These are phyloP conservation scores for Excoecaria cochinchinensis DNA, from an alignment of 345 rosid genomes.

Conservation along the genomic window DNA sequence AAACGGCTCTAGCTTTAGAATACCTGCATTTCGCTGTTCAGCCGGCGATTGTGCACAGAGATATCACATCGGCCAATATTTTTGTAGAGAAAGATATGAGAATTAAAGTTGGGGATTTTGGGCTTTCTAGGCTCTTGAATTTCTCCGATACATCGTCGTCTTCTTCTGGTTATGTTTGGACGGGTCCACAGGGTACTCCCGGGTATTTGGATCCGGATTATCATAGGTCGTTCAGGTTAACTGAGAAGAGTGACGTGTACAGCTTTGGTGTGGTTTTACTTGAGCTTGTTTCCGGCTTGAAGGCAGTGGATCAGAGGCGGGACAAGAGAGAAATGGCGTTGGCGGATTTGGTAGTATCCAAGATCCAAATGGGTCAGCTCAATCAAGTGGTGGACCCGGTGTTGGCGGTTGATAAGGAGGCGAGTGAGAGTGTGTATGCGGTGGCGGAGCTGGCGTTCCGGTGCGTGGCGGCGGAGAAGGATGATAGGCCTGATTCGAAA, in stretches of 20 bases:
- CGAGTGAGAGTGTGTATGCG: constrained; percentile 52
- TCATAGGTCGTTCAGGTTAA: constrained; percentile 80
- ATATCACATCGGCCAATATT: constrained; percentile 76
- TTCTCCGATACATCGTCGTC: constrained; percentile 46
- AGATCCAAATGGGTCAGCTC: constrained; percentile 73
- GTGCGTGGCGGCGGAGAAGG: constrained; percentile 89
- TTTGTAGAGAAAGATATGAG: constrained; percentile 84
- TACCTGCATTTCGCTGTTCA: constrained; percentile 65
- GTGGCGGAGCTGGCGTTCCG: constrained; percentile 90
- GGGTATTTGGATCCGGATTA: constrained; percentile 93
- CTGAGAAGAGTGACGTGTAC: constrained; percentile 90
- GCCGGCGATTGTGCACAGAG: constrained; percentile 83
- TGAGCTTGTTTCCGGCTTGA: constrained; percentile 80
- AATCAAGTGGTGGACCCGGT: constrained; percentile 67
- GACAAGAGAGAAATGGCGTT: constrained; percentile 78
- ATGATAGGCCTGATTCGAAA: constrained; percentile 78
- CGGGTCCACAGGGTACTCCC: constrained; percentile 96
- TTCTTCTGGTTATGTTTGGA: constrained; percentile 63
- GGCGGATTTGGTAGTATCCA: constrained; percentile 78
- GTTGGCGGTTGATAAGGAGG: constrained; percentile 38
- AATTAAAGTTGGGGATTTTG: constrained; percentile 84
- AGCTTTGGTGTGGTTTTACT: constrained; percentile 82
- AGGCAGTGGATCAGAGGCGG: constrained; percentile 80
- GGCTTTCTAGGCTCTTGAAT: constrained; percentile 70
- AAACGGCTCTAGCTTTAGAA: constrained; percentile 69